Percentiles rank a stretch among this genome's conserved stretches.
Conservation (phyloP, 1,284 basidiomycete species). For the Malassezia yamatoensis region DNA sequence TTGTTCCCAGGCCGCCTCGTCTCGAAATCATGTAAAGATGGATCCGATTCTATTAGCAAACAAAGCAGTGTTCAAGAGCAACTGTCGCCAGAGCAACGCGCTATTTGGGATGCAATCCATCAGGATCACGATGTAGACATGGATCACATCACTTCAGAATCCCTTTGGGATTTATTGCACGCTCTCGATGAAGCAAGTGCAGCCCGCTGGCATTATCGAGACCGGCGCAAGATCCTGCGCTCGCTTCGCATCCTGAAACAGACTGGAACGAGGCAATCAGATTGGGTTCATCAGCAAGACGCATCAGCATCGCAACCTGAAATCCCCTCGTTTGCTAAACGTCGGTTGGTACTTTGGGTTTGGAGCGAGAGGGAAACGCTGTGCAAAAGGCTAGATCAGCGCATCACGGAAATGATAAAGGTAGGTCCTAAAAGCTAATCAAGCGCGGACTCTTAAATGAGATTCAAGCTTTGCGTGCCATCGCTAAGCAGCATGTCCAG, state of each 20-base stretch:
- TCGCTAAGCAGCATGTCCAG: constrained; percentile 31
- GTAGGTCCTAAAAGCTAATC: neutral
- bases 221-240: constrained; percentile 77
- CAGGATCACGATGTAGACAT: neutral
- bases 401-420: constrained; percentile 84
- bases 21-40: constrained; percentile 11
- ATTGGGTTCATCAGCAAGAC: constrained; percentile 57
- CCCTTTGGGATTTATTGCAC: constrained; percentile 61
- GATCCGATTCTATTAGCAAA: too few relatives aligned
- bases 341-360: constrained; percentile 81
- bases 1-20: constrained; percentile 49
- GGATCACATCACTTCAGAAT: constrained; percentile 31
- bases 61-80: neutral
- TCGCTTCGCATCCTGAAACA: constrained; percentile 71
- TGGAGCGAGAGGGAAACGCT: constrained; percentile 64
- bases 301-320: neutral
- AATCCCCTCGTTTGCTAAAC: constrained; percentile 19
- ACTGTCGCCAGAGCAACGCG: neutral
- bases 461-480: constrained; percentile 54
- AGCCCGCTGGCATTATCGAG: constrained; percentile 84
- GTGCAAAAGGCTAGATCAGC: constrained; percentile 61
- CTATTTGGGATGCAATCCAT: constrained; percentile 8
- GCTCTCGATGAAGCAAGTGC: constrained; percentile 68
- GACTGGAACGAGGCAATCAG: constrained; percentile 59
- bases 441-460: constrained; percentile 70